Base-by-base conservation (phyloP, 495 filamentous ascomycete species). In the Annulohypoxylon moriforme region DNA sequence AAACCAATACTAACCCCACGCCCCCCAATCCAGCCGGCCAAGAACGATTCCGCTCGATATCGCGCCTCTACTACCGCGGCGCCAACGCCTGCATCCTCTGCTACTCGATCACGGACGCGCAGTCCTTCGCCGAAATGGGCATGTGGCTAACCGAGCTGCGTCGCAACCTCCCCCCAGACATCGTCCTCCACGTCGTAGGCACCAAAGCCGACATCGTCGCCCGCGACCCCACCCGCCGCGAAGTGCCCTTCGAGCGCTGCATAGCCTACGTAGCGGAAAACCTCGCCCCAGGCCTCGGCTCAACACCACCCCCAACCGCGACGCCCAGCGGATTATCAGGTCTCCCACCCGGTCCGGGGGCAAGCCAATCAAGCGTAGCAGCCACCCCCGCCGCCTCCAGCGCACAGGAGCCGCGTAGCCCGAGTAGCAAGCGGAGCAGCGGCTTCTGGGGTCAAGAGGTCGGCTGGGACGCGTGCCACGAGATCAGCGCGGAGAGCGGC, bases 401-500 rank as follows among this genome's bases (percentile, higher is more conserved):
- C 65, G 73, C 66, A 7, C 72, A 65, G 38, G 87, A 88, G 33
- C 79, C 91, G 5, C 83, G 88, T 59, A 90, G 87, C 49, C 89
- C 91, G 5, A 88, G 89, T 76, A 91, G 87, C 78, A 96, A 96
- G 77, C 87, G 93, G 36, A 92, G 88, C 68, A 91, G 88, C 36
- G 93, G 92, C 4, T 94, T 96, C 76, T 97, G 94, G 94, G 92
- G 91, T 1, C 92, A 96, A 75, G 94, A 97, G 73, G 90, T 93
- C 7, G 93, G 93, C 10, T 97, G 94, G 94, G 94, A 97, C 75
- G 95, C 93, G 69, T 98, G 95, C 75, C 95, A 98, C 80, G 95
- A 99, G 82, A 95, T 99, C 73, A 93, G 90, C 73, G 94, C 95
- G 22, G 93, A 94, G 84, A 93, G 92, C 76, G 96, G 96, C 16